Percentiles rank a stretch among this genome's conserved stretches.
Conservation (phyloP, 169 alveolate genomes). For the Cryptosporidium viatorum region DNA sequence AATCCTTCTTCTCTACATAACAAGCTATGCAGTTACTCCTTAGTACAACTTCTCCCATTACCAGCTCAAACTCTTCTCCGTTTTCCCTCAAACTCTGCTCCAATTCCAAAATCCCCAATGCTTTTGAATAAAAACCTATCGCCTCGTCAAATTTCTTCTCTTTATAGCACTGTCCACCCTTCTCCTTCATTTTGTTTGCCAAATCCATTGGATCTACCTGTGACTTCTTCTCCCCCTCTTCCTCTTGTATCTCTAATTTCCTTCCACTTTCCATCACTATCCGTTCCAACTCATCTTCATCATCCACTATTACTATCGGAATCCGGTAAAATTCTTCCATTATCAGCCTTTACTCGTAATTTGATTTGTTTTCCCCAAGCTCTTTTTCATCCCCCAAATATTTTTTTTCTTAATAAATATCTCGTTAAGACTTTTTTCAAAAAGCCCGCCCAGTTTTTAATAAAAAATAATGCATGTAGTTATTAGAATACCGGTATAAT, state of each 20-base stretch:
- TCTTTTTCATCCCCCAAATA: background rate
- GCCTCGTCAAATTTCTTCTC: slow-evolving; percentile 6
- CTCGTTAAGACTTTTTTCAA: background rate
- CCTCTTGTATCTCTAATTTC: background rate
- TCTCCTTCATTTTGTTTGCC: slow-evolving; percentile 20
- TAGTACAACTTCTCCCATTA: background rate
- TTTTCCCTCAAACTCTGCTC: background rate
- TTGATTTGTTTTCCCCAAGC: too few species aligned
- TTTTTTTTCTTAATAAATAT: background rate
- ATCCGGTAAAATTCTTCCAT: slow-evolving; percentile 70
- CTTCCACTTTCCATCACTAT: background rate
- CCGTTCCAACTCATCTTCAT: slow-evolving; percentile 24
- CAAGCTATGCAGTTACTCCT: slow-evolving; percentile 57
- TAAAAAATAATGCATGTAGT: background rate
- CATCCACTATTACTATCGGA: slow-evolving; percentile 47
- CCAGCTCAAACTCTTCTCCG: background rate
- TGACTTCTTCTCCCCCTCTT: background rate
- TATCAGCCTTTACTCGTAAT: background rate
- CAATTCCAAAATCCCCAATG: slow-evolving; percentile 31
- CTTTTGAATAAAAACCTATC: slow-evolving; percentile 13
- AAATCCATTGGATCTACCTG: slow-evolving; percentile 28
- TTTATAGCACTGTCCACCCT: background rate
- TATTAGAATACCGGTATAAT: background rate
- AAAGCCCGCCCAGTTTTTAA: background rate
- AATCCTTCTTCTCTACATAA: slow-evolving; percentile 35